These are phyloP conservation scores for Populus hybrid DNA, from an alignment of 441 rosid species.

Conservation along the genomic window DNA sequence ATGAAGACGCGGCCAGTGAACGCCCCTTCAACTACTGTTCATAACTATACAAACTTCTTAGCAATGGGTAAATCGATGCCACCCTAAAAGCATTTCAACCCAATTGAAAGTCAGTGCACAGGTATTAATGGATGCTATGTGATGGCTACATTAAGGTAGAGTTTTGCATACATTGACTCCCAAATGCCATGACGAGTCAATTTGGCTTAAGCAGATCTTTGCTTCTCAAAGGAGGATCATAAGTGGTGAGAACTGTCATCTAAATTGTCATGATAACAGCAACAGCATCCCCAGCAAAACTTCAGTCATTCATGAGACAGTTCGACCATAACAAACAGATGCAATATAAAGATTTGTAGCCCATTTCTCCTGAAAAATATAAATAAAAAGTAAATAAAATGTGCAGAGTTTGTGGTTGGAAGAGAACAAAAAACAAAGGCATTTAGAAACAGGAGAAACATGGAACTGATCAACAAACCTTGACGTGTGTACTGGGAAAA, in stretches of 20 bases:
- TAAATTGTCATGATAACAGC: constrained; percentile 17
- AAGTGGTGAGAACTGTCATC: neutral
- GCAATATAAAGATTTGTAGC: constrained; percentile 34
- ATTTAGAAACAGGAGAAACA: constrained; percentile 27
- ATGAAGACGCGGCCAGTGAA: constrained; percentile 27
- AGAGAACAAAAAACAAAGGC: constrained; percentile 1
- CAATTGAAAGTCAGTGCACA: constrained; percentile 44
- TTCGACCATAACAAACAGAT: constrained; percentile 33
- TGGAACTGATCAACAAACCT: constrained; percentile 68
- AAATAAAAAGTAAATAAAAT: neutral
- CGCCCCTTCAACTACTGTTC: constrained; percentile 40
- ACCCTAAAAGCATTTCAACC: constrained; percentile 29
- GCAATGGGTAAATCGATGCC: constrained; percentile 25
- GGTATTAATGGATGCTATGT: constrained; percentile 37
- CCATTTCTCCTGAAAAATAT: constrained; percentile 28
- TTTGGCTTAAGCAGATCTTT: constrained; percentile 31
- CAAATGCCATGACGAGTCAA: constrained; percentile 29
- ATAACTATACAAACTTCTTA: constrained; percentile 37
- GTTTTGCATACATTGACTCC: constrained; percentile 46
- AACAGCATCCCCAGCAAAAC: constrained; percentile 29
- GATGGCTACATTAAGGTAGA: constrained; percentile 33
- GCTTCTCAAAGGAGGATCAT: constrained; percentile 22
- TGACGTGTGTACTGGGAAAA: constrained; percentile 92
- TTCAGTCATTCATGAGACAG: constrained; percentile 28
- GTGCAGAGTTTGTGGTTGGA: neutral